Conservation (phyloP, 208 protist genomes). For the Strigomonas culicis region DNA sequence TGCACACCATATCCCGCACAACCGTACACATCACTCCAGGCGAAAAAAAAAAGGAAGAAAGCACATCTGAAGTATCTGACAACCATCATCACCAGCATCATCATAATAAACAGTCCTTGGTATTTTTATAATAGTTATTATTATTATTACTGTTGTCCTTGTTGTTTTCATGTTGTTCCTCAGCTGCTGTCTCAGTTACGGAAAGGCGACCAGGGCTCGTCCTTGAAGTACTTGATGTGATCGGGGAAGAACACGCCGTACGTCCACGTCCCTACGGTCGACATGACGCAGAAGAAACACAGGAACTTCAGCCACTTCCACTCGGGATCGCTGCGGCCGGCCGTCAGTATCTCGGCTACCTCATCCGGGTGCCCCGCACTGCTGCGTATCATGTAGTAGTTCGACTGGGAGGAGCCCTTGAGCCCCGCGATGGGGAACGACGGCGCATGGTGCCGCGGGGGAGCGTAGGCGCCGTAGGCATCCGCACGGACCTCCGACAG, state of each 20-base stretch:
- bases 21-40: no score
- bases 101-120: no score
- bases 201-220: conserved; percentile 82
- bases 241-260: conserved; percentile 74
- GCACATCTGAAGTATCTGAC: no score
- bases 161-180: no score
- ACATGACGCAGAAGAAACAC: conserved; percentile 71
- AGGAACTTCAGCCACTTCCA: conserved; percentile 84
- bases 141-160: no score
- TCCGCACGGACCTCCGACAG: neutral
- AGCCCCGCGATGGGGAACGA: conserved; percentile 50
- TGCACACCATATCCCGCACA: no score
- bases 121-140: no score
- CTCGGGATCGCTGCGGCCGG: conserved; percentile 62
- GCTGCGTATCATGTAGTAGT: conserved; percentile 52
- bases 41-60: no score
- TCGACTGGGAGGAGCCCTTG: conserved; percentile 30
- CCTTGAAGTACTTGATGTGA: conserved; percentile 81
- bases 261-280: conserved; percentile 62
- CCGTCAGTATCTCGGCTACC: conserved; percentile 38
- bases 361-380: conserved; percentile 57
- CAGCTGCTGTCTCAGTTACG: conserved; percentile 8
- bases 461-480: neutral
- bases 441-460: conserved; percentile 8
- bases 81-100: no score